A percentile compares a stretch with the other conserved stretches of the same genome.
Evolutionary conservation across 495 filamentous ascomycete species (phyloP).

Genomic region (Aspergillus sclerotiicarbonarius): DNA sequence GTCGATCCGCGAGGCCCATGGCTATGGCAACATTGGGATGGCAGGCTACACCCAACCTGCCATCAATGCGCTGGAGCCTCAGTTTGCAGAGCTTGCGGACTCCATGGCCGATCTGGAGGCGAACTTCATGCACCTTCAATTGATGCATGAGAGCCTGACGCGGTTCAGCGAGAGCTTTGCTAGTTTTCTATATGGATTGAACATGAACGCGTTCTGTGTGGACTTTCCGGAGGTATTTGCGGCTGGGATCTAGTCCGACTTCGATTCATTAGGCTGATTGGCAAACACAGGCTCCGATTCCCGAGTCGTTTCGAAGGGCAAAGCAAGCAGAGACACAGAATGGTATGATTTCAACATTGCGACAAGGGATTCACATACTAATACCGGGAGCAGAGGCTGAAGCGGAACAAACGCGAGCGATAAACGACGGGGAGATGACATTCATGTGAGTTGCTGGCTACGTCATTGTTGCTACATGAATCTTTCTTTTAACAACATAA

Average conservation of each 20-base stretch:
- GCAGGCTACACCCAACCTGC: slow-evolving; percentile 60
- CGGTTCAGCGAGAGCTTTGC: slow-evolving; percentile 97
- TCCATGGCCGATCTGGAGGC: slow-evolving; percentile 93
- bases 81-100: slow-evolving; percentile 91
- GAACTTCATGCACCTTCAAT: slow-evolving; percentile 94
- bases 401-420: slow-evolving; percentile 24
- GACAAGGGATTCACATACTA: background rate
- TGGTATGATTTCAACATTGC: slow-evolving; percentile 24
- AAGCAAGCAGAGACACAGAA: slow-evolving; percentile 52
- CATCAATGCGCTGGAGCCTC: slow-evolving; percentile 78
- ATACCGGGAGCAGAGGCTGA: slow-evolving; percentile 29
- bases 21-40: slow-evolving; percentile 45
- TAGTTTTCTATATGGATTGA: slow-evolving; percentile 89
- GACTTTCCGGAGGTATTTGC: slow-evolving; percentile 85
- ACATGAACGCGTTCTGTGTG: slow-evolving; percentile 99
- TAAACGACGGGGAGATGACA: slow-evolving; percentile 69
- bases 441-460: slow-evolving; percentile 70
- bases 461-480: background rate
- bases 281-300: slow-evolving; percentile 55
- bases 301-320: slow-evolving; percentile 71
- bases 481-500: background rate
- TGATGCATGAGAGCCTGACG: slow-evolving; percentile 94
- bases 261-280: slow-evolving; percentile 6
- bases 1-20: slow-evolving; percentile 72
- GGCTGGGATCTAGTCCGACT: background rate